Evolutionary conservation across 345 rosid species (phyloP).

Genomic region (Eucalyptus camaldulensis): DNA sequence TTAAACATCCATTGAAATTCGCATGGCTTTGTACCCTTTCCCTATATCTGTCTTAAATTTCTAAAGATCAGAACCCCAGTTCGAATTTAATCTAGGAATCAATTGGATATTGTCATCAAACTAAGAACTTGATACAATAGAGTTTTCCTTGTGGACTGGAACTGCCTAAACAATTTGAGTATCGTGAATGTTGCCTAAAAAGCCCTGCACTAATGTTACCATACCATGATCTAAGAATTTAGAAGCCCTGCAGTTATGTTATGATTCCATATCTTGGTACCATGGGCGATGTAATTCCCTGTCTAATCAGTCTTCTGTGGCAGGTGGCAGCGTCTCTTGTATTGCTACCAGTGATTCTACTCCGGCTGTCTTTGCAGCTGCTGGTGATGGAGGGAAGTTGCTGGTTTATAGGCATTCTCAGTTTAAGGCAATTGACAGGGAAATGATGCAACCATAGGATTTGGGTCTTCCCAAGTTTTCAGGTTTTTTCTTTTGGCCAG

Average conservation of each 20-base stretch:
- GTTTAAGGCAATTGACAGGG: not conserved
- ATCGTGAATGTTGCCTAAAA: not conserved
- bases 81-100: not conserved
- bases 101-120: not conserved
- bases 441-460: not conserved
- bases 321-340: constrained; percentile 59
- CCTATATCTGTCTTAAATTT: not conserved
- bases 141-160: not conserved
- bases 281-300: not conserved
- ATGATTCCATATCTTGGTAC: not conserved
- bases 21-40: not conserved
- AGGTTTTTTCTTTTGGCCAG: not conserved
- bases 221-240: not conserved
- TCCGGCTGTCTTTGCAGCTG: constrained; percentile 35
- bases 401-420: constrained; percentile 30
- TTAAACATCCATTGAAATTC: not conserved
- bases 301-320: not conserved
- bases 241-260: not conserved
- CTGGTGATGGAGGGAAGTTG: constrained; percentile 51
- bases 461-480: not conserved
- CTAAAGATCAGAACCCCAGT: not conserved
- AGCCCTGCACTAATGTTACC: not conserved
- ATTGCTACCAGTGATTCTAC: constrained; percentile 56
- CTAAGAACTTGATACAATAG: not conserved
- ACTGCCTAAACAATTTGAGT: not conserved